phyloP scores from a whole-genome alignment of 164 flowering plant genomes.

The Stephania yunnanensis region DNA sequence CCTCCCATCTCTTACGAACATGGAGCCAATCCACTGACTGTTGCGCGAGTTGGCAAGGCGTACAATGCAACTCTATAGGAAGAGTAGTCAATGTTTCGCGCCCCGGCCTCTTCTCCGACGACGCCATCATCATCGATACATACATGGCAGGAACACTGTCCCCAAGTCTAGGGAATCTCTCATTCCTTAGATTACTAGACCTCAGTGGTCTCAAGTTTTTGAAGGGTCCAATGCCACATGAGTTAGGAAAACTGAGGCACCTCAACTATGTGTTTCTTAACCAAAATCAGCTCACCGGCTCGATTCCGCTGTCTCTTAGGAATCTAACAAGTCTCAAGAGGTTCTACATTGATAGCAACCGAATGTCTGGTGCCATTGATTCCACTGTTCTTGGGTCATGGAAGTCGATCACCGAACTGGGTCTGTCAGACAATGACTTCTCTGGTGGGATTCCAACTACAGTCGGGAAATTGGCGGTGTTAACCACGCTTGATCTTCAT shows the following conservation, averaged over 20 bases:
- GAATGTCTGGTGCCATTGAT: conserved; percentile 38
- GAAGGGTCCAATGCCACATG: conserved; percentile 48
- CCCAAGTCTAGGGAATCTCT: conserved; percentile 43
- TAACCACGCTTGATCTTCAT: conserved; percentile 37
- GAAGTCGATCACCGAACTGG: conserved; percentile 30
- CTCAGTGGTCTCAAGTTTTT: conserved; percentile 50
- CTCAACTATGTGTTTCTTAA: conserved; percentile 39
- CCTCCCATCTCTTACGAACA: conserved; percentile 31
- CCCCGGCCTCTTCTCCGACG: conserved; percentile 39
- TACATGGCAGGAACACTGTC: conserved; percentile 59
- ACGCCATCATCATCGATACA: conserved; percentile 36
- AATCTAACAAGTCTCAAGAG: conserved; percentile 30
- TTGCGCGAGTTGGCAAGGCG: conserved; percentile 58
- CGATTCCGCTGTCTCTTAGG: conserved; percentile 39
- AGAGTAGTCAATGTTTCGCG: conserved; percentile 52
- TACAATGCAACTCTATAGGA: conserved; percentile 39
- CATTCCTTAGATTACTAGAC: conserved; percentile 41
- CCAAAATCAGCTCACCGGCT: conserved; percentile 44
- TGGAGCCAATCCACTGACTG: conserved; percentile 51
- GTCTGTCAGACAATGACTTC: conserved; percentile 41
- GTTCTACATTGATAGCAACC: conserved; percentile 41
- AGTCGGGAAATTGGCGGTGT: conserved; percentile 27
- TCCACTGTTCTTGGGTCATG: conserved; percentile 20
- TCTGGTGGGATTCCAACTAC: conserved; percentile 44
- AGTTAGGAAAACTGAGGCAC: conserved; percentile 38